Conservation (phyloP, 257 asterid species). For the Gardenia jasminoides region DNA sequence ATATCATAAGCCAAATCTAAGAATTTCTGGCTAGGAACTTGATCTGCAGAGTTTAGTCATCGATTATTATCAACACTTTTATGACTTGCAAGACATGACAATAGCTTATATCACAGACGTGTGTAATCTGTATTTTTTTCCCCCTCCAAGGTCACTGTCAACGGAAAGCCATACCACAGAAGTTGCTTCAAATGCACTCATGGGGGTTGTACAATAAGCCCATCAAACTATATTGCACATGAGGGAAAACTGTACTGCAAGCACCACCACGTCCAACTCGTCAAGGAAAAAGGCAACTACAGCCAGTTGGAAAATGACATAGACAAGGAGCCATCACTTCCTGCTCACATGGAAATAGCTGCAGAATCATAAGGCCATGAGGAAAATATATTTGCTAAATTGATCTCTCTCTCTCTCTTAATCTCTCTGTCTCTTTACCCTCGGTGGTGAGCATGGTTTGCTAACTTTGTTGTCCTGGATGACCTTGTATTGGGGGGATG, state of each 20-base stretch:
- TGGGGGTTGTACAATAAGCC: slow-evolving; percentile 80
- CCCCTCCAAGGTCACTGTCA: slow-evolving; percentile 44
- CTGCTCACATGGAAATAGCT: slow-evolving; percentile 10
- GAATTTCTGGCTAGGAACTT: background rate
- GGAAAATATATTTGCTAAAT: background rate
- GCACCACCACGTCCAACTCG: slow-evolving; percentile 71
- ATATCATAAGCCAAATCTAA: background rate
- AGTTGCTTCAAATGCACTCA: slow-evolving; percentile 71
- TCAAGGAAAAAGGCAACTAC: slow-evolving; percentile 63
- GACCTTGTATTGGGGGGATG: background rate
- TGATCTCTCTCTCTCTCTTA: background rate
- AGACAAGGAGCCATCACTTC: slow-evolving; percentile 22
- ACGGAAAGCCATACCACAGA: slow-evolving; percentile 63
- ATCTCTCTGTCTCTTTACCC: background rate
- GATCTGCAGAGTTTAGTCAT: background rate
- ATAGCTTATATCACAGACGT: background rate
- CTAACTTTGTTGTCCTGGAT: background rate
- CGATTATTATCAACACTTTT: background rate
- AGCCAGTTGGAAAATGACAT: slow-evolving; percentile 57
- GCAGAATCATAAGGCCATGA: slow-evolving; percentile 9
- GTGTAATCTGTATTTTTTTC: background rate
- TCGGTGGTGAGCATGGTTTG: background rate
- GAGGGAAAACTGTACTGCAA: slow-evolving; percentile 75
- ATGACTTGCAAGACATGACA: background rate
- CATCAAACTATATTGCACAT: slow-evolving; percentile 69